Base-by-base conservation (phyloP, 2,329 filamentous ascomycete genomes). In the Fusarium fujikuroi region DNA sequence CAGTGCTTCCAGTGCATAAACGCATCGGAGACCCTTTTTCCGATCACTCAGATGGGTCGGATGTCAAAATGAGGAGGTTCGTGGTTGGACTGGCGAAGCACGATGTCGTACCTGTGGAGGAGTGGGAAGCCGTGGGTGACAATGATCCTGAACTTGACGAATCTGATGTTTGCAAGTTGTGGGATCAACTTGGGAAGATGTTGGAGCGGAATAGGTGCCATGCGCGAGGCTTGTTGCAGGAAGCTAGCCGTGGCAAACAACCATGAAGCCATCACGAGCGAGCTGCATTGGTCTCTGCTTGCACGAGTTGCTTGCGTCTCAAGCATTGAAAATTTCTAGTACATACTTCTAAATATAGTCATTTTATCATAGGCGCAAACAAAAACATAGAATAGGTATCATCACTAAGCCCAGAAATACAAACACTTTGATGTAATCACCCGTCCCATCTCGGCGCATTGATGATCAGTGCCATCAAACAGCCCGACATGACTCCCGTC, bases 401-500 rank as follows among this genome's bases (percentile, higher is more conserved):
- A 44, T 61, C 43, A 42, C 43, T 66, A 65, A 50, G 2, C 19
- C 47, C 47, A 50, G 9, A 39, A 49, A 40, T 23, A 34, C 19
- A 52, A 64, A 53, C 46, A 49, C 23, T 19, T 28, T 11, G 4
- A 36, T 39, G 14, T 14, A 21, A 42, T 69, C 52, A 65, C 72
- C 42, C 49, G 15, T 69, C 56, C 66, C 79, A 85, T 15, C 80
- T 79, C 7, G 88, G 88, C 19, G 87, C 86, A 69, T 89, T 88
- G 42, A 90, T 80, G 11, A 89, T 83, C 15, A 89, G 78, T 2
- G 82, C 88, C 87, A 89, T 89, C 46, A 88, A 73, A 34, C 84
- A 83, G 10, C 88, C 88, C 11, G 84, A 86, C 12, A 89, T 80
- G 8, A 86, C 75, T 9, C 81, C 86, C 36, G 86, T 85, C n/a